Evolutionary conservation across 495 filamentous ascomycete species (phyloP), one percentile per base, ranked within the genome.

Genomic region (Bacidia gigantensis): DNA sequence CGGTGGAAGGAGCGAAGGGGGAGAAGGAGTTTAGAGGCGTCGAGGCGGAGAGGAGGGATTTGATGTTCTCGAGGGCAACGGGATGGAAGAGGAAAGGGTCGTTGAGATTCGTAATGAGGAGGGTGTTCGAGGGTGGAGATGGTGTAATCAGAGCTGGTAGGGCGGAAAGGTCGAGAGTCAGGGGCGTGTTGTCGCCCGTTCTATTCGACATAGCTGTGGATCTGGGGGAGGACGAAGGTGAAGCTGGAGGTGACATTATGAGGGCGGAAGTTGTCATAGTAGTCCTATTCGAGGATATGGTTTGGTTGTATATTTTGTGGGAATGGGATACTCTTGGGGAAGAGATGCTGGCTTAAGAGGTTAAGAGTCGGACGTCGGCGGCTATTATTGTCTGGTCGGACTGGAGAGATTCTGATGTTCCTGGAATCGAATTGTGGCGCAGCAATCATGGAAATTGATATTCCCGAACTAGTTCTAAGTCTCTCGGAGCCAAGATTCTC

Each of bases 1-100:
- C 92, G 86, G 60, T 84, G 83, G 73, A 97, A 82, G 17, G 87
- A 95, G 56, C 87, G 89, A 32, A 98, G 78, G 92, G 92, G 26
- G 87, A 86, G 80, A 89, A 97, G 52, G 82, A 80, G 72, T 92
- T 81, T 52, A 96, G 77, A 3, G 80, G 77, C 0, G 83, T 85
- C 23, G 81, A 64, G 20, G 71, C 58, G 58, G 73, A 70, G 65
- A 96, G 82, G 46, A 83, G 77, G 35, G 77, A 67, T 60, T 83
- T 84, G 65, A 98, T 87, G 20, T 72, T 75, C 53, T 82, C 72
- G 50, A 96, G 78, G 55, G 87, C 86, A 47, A 78, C 65, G 0
- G 87, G 74, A 55, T 79, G 74, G 76, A 98, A 98, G 65, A 93
- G 81, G 49, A 78, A 70, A 14, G 78, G 72, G 62, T 87, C 79